Conservation (phyloP, 176 grass and related monocot species). For the Carex myosuroides region DNA sequence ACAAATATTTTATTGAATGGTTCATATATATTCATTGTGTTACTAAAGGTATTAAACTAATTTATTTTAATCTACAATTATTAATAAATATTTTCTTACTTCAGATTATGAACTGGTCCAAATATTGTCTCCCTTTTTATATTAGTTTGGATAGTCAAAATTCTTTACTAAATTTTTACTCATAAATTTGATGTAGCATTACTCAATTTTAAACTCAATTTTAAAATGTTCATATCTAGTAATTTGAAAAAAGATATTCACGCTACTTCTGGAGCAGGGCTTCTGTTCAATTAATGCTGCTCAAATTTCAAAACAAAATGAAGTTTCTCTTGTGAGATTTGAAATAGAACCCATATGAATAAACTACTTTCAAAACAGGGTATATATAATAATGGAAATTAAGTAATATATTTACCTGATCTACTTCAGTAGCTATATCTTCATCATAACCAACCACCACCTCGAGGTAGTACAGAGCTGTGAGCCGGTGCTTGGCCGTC, state of each 20-base stretch:
- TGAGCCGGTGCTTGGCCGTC: conserved; percentile 19
- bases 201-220: too few species aligned
- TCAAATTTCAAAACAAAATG: background rate
- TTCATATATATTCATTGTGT: too few species aligned
- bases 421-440: background rate
- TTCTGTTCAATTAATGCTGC: background rate
- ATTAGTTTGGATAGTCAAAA: too few species aligned
- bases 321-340: background rate
- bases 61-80: too few species aligned
- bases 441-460: conserved; percentile 40
- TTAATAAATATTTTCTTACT: too few species aligned
- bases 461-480: conserved; percentile 62
- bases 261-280: background rate
- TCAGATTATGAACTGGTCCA: too few species aligned
- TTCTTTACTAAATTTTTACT: too few species aligned
- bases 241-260: background rate
- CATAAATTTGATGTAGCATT: too few species aligned
- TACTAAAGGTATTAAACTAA: too few species aligned
- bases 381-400: background rate
- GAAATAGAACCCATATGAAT: background rate
- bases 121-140: too few species aligned
- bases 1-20: too few species aligned
- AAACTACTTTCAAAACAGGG: background rate
- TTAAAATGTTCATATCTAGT: background rate
- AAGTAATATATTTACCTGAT: background rate